A percentile compares a stretch with the other conserved stretches of the same genome.
Conservation (phyloP, 1,284 basidiomycete species). For the Singerocomus rubriflavus region DNA sequence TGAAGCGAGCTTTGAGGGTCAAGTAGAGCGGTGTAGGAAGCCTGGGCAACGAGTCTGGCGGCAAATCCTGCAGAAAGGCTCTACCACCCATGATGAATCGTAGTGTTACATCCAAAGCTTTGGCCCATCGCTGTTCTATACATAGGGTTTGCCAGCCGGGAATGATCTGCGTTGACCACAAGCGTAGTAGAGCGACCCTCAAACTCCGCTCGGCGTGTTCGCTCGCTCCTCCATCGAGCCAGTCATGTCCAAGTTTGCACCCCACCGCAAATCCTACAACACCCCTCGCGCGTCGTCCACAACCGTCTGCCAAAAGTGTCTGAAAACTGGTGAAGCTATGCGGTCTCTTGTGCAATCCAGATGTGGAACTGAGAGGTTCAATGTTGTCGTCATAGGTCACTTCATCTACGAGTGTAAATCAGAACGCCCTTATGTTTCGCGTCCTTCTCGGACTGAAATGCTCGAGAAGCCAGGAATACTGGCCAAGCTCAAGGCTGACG, state of each 20-base stretch:
- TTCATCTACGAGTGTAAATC: conserved; percentile 79
- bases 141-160: neutral
- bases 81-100: conserved; percentile 58
- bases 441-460: conserved; percentile 73
- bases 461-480: conserved; percentile 67
- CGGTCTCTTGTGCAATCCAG: neutral
- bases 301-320: conserved; percentile 78
- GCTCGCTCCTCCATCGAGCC: neutral
- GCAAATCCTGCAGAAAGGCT: conserved; percentile 51
- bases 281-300: conserved; percentile 58
- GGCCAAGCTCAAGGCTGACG: conserved; percentile 61
- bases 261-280: conserved; percentile 57
- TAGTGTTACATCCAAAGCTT: neutral
- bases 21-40: conserved; percentile 52
- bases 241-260: conserved; percentile 75
- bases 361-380: neutral
- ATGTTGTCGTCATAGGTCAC: conserved; percentile 53
- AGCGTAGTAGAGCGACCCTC: conserved; percentile 5
- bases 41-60: conserved; percentile 51
- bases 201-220: conserved; percentile 17
- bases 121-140: conserved; percentile 4
- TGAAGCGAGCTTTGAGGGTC: conserved; percentile 45
- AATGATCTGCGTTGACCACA: conserved; percentile 18
- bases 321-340: conserved; percentile 50
- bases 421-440: conserved; percentile 66